Percentiles rank a stretch among this genome's conserved stretches.
phyloP scores from a whole-genome alignment of 2,329 filamentous ascomycete species.

The Stagonosporopsis chrysanthemi region DNA sequence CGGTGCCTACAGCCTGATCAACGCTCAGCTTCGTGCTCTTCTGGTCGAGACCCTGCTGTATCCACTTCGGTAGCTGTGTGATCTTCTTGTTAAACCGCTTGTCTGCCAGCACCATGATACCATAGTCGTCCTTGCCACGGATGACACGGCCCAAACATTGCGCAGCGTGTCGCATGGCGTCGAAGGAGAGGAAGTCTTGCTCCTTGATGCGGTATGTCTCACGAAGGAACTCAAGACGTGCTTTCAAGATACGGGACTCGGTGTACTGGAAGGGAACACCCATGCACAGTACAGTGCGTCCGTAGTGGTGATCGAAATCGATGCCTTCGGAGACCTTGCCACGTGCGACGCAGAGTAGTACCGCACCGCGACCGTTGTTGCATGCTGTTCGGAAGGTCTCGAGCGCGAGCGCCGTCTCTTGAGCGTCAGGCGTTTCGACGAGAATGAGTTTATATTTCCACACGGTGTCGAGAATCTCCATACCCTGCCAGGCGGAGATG shows the following conservation, averaged over 20 bases:
- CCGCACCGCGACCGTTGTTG: conserved; percentile 93
- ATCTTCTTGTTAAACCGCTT: conserved; percentile 92
- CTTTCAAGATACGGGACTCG: conserved; percentile 95
- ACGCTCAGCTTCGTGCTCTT: conserved; percentile 90
- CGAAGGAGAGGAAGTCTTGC: conserved; percentile 97
- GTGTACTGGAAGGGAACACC: conserved; percentile 99
- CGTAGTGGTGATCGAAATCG: conserved; percentile 99
- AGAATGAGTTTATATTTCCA: conserved; percentile 99
- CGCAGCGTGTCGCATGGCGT: conserved; percentile 98
- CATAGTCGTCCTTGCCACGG: conserved; percentile 97
- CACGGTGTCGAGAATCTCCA: conserved; percentile 95
- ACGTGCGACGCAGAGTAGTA: conserved; percentile 92
- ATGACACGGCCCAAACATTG: conserved; percentile 95
- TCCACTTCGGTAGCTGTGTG: conserved; percentile 93
- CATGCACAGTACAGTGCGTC: conserved; percentile 92
- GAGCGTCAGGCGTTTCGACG: conserved; percentile 95
- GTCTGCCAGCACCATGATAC: conserved; percentile 98
- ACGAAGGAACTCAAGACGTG: conserved; percentile 91
- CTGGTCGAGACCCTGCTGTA: conserved; percentile 84
- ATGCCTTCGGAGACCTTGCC: conserved; percentile 98
- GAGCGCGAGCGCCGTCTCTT: conserved; percentile 93
- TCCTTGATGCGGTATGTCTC: conserved; percentile 97
- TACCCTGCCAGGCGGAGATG: conserved; percentile 98
- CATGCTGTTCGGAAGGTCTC: conserved; percentile 98
- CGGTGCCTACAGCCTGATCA: conserved; percentile 90